These are phyloP conservation scores for Mycosarcoma mackinlayi DNA, from an alignment of 1,284 basidiomycete species.

Conservation along the genomic window DNA sequence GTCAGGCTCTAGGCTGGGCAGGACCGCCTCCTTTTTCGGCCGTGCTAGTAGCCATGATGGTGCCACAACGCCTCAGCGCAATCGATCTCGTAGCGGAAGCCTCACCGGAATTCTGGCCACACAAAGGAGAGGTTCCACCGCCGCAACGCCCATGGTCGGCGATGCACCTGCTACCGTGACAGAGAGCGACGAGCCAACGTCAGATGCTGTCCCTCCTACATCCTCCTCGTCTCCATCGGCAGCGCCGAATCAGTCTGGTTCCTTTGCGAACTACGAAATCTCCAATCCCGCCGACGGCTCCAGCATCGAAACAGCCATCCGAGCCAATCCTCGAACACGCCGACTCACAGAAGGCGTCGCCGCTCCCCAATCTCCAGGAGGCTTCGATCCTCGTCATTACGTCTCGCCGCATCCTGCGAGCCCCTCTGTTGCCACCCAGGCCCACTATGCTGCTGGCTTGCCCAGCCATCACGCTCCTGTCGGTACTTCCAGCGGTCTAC, in stretches of 20 bases:
- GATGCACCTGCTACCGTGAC: conserved; percentile 21
- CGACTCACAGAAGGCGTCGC: conserved; percentile 36
- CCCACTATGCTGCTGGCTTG: conserved; percentile 47
- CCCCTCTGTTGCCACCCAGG: conserved; percentile 51
- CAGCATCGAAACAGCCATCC: conserved; percentile 34
- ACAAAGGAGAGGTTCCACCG: conserved; percentile 34
- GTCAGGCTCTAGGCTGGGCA: conserved; percentile 15
- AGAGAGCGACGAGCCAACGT: conserved; percentile 13
- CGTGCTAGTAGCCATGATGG: conserved; percentile 51
- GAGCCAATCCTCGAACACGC: conserved; percentile 34
- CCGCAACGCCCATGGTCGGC: conserved; percentile 16
- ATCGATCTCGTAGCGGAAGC: conserved; percentile 45
- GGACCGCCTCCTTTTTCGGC: conserved; percentile 39
- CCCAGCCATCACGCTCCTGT: conserved; percentile 42
- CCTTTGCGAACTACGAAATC: conserved; percentile 33
- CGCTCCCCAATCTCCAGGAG: conserved; percentile 23
- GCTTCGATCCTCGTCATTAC: conserved; percentile 49
- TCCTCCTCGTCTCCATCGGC: conserved; percentile 11
- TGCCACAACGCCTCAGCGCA: conserved; percentile 27
- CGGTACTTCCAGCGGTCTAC: conserved; percentile 36
- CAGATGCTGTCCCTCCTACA: not conserved
- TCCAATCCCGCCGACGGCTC: conserved; percentile 19
- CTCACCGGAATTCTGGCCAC: conserved; percentile 29
- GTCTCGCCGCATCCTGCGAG: conserved; percentile 50
- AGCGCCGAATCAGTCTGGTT: conserved; percentile 4